A percentile compares a stretch with the other conserved stretches of the same genome.
phyloP scores from a whole-genome alignment of 129 eudicot species.

The Cynara cardunculus region DNA sequence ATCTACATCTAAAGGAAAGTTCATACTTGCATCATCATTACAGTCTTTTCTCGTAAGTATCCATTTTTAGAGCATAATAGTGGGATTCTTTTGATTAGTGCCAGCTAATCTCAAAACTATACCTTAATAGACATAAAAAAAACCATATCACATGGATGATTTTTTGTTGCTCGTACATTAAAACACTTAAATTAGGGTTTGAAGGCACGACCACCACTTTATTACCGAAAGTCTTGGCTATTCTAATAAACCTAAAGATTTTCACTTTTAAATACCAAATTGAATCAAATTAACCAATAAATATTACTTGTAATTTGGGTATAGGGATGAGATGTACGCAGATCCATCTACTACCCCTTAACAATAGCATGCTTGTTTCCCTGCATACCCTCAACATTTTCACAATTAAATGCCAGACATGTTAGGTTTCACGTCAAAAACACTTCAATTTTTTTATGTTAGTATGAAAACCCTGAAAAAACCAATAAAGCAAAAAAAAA shows the following conservation, averaged over 20 bases:
- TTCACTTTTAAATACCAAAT: neutral
- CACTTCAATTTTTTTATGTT: neutral
- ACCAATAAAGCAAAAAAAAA: neutral
- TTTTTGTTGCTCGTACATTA: neutral
- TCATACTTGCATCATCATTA: slow-evolving; percentile 23
- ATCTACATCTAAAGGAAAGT: slow-evolving; percentile 17
- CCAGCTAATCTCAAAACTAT: neutral
- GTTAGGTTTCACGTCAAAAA: neutral
- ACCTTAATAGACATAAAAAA: neutral
- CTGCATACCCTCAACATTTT: neutral
- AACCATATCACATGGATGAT: neutral
- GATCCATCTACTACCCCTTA: no score
- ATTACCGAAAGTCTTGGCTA: neutral
- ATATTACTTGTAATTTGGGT: neutral
- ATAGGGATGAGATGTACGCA: neutral
- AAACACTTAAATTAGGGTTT: neutral
- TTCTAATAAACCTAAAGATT: neutral
- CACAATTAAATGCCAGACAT: neutral
- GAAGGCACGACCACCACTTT: neutral
- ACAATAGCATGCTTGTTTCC: neutral
- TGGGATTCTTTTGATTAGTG: slow-evolving; percentile 19
- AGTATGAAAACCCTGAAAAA: neutral
- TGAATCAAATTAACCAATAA: neutral
- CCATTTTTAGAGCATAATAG: slow-evolving; percentile 10
- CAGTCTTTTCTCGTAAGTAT: slow-evolving; percentile 14